These are phyloP conservation scores for Phaseolus lunatus DNA, from an alignment of 306 rosid species.

Conservation along the genomic window DNA sequence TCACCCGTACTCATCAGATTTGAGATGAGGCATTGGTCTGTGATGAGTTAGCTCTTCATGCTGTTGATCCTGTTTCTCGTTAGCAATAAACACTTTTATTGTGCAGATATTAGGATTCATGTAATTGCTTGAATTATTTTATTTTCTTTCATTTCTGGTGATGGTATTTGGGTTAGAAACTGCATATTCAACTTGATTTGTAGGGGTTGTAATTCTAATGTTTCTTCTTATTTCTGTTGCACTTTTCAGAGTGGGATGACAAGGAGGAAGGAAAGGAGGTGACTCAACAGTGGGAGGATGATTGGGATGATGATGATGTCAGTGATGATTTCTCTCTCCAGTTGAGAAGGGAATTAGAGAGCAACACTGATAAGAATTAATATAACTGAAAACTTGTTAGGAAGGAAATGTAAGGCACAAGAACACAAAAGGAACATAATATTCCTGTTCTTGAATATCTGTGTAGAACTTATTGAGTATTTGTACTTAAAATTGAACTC, in stretches of 20 bases:
- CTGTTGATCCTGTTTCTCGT: conserved; percentile 11
- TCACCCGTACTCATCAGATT: neutral
- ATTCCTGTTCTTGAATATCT: conserved; percentile 25
- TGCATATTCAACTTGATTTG: conserved; percentile 15
- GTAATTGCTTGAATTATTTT: conserved; percentile 7
- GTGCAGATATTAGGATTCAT: neutral
- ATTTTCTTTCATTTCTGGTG: neutral
- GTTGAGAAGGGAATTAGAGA: conserved; percentile 84
- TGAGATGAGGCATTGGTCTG: neutral
- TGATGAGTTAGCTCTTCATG: neutral
- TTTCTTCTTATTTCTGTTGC: conserved; percentile 31
- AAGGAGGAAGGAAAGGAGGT: conserved; percentile 84
- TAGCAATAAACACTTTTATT: conserved; percentile 14
- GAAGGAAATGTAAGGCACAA: conserved; percentile 15
- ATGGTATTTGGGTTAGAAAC: conserved; percentile 13
- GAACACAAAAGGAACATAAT: neutral
- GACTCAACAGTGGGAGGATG: conserved; percentile 96
- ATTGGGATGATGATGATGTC: conserved; percentile 96
- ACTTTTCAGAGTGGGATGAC: conserved; percentile 74
- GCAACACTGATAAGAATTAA: conserved; percentile 58
- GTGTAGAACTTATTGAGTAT: conserved; percentile 10
- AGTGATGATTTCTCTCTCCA: conserved; percentile 93
- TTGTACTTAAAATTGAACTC: conserved; percentile 33
- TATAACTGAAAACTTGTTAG: conserved; percentile 16
- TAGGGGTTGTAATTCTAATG: conserved; percentile 20